Conservation (phyloP, 106 monocot species). For the Alisma plantagoaquatica region DNA sequence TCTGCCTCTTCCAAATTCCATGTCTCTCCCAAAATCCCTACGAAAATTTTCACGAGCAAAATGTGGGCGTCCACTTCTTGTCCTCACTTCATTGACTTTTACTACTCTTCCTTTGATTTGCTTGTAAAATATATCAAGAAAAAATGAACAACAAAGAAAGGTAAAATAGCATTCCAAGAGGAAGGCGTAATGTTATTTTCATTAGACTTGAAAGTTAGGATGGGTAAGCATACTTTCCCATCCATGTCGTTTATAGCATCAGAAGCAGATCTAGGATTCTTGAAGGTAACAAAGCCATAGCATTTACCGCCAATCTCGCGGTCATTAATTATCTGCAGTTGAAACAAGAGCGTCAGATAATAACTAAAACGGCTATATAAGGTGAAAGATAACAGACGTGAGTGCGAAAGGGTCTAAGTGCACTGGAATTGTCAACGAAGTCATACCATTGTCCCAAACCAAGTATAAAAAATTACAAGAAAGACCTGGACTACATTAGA, state of each 20-base stretch:
- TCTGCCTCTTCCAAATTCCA: conserved; percentile 44
- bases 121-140: conserved; percentile 25
- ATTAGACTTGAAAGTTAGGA: not conserved
- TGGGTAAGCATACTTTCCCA: conserved; percentile 46
- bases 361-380: too few species aligned
- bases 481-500: too few species aligned
- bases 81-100: conserved; percentile 75
- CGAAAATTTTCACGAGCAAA: conserved; percentile 52
- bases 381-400: too few species aligned
- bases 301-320: conserved; percentile 88
- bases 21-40: conserved; percentile 37
- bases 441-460: too few species aligned
- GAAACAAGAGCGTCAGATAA: not conserved
- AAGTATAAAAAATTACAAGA: too few species aligned
- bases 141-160: conserved; percentile 2
- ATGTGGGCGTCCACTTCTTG: conserved; percentile 52
- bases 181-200: not conserved
- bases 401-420: too few species aligned
- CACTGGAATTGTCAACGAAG: too few species aligned
- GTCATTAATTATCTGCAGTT: conserved; percentile 82
- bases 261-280: conserved; percentile 71
- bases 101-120: conserved; percentile 71
- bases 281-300: conserved; percentile 93
- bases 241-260: conserved; percentile 87
- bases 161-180: not conserved